Evolutionary conservation across 495 filamentous ascomycete genomes (phyloP).

Genomic region (Patellaria atrata): DNA sequence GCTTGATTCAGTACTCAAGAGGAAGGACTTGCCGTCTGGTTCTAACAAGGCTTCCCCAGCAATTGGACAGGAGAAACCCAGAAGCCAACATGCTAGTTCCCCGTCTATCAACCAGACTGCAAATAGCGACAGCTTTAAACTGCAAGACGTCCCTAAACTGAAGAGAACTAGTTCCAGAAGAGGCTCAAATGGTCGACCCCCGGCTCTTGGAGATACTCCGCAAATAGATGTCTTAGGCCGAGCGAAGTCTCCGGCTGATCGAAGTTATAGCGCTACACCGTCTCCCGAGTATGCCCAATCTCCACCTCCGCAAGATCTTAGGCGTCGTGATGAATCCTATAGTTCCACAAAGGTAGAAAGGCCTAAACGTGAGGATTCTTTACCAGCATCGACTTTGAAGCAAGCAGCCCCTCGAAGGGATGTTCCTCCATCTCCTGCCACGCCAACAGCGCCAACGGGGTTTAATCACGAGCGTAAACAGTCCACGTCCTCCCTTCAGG

Average conservation of each 20-base stretch:
- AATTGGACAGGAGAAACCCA: slow-evolving; percentile 27
- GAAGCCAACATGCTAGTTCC: slow-evolving; percentile 21
- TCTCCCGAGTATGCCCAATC: slow-evolving; percentile 15
- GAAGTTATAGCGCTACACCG: slow-evolving; percentile 14
- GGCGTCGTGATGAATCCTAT: no score
- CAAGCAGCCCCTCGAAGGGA: slow-evolving; percentile 13
- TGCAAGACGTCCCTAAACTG: slow-evolving; percentile 60
- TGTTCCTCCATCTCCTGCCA: slow-evolving; percentile 13
- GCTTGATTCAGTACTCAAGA: slow-evolving; percentile 29
- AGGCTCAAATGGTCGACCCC: slow-evolving; percentile 51
- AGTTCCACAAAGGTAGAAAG: slow-evolving; percentile 20
- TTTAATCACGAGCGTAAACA: slow-evolving; percentile 19
- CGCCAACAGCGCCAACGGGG: slow-evolving; percentile 12
- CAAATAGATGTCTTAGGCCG: no score
- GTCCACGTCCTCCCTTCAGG: slow-evolving; percentile 15
- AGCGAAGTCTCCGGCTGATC: no score
- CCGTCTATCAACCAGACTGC: slow-evolving; percentile 15
- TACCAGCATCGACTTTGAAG: slow-evolving; percentile 22
- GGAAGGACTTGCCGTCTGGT: slow-evolving; percentile 25
- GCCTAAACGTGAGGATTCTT: slow-evolving; percentile 45
- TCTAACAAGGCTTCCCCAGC: slow-evolving; percentile 29
- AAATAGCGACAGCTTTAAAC: slow-evolving; percentile 45
- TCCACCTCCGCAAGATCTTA: no score
- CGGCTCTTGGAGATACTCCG: no score
- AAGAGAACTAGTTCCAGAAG: slow-evolving; percentile 50